Percentiles rank a stretch among this genome's conserved stretches.
Evolutionary conservation across 1,139 yeast species (phyloP).

Genomic region (Sugiyamaella xylanicola): DNA sequence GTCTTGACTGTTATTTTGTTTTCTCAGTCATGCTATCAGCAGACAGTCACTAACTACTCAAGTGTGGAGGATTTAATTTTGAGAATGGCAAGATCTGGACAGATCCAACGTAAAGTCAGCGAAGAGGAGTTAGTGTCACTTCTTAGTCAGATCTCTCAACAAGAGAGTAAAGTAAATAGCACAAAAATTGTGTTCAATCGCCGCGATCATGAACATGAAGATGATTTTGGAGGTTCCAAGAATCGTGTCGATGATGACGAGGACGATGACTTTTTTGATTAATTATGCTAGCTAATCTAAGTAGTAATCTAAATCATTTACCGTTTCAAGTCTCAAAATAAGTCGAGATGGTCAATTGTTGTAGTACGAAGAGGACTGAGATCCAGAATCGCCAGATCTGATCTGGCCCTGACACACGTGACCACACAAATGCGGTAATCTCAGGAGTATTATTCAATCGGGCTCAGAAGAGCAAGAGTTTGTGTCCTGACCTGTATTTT

Average conservation of each 20-base stretch:
- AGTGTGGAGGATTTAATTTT: constrained; percentile 78
- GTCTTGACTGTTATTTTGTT: too few relatives aligned
- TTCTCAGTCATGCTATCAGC: neutral
- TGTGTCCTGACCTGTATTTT: too few relatives aligned
- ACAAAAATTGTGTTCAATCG: constrained; percentile 57
- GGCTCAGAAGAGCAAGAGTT: too few relatives aligned
- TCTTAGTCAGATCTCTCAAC: constrained; percentile 79
- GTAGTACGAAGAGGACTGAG: too few relatives aligned
- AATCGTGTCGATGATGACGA: constrained; percentile 32
- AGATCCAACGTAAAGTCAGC: constrained; percentile 65
- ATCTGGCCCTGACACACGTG: too few relatives aligned
- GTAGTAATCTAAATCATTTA: too few relatives aligned
- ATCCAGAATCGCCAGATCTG: too few relatives aligned
- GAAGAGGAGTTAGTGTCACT: constrained; percentile 84
- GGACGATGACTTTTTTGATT: constrained; percentile 44
- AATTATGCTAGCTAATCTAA: neutral
- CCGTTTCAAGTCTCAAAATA: too few relatives aligned
- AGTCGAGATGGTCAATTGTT: too few relatives aligned
- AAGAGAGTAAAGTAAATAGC: constrained; percentile 61
- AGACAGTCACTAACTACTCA: neutral
- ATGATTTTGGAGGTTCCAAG: constrained; percentile 21
- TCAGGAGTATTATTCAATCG: too few relatives aligned
- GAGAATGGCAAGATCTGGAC: constrained; percentile 77
- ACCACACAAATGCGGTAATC: too few relatives aligned
- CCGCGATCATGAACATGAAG: constrained; percentile 34